Percentiles rank a stretch among this genome's conserved stretches.
Evolutionary conservation across 768 basidiomycete species (phyloP).

Genomic region (Collybia sp.): DNA sequence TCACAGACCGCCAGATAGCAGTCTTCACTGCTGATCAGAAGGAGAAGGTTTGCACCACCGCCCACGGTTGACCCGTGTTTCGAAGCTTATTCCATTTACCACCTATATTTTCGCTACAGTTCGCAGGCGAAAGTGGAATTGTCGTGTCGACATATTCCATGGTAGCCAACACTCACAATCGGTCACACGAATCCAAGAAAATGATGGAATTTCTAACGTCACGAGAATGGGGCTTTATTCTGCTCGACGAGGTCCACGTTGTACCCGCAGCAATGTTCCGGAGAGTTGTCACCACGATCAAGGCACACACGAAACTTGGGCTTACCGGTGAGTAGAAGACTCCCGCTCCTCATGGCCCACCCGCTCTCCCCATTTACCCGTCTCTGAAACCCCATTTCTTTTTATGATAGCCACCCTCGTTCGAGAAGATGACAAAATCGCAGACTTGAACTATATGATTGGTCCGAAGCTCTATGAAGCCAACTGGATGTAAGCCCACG

Average conservation of each 20-base stretch:
- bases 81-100: constrained; percentile 6
- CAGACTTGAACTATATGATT: constrained; percentile 98
- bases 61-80: background rate
- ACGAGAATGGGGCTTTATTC: constrained; percentile 98
- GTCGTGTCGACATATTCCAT: constrained; percentile 99
- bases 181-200: constrained; percentile 98
- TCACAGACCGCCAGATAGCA: constrained; percentile 93
- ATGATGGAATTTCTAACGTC: constrained; percentile 99
- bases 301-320: constrained; percentile 97
- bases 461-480: constrained; percentile 99
- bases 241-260: constrained; percentile 98
- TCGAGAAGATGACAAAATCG: constrained; percentile 98
- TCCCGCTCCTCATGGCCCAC: background rate
- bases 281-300: constrained; percentile 95
- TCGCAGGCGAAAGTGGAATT: constrained; percentile 95
- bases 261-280: constrained; percentile 99
- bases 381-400: background rate
- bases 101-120: constrained; percentile 41
- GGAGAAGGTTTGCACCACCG: constrained; percentile 64
- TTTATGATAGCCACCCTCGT: constrained; percentile 80
- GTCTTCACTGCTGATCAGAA: constrained; percentile 98
- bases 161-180: constrained; percentile 98
- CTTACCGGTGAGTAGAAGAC: constrained; percentile 67
- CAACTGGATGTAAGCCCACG: constrained; percentile 82
- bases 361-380: background rate